phyloP scores from a whole-genome alignment of 2,329 filamentous ascomycete species.

The Aspergillus bombycis region DNA sequence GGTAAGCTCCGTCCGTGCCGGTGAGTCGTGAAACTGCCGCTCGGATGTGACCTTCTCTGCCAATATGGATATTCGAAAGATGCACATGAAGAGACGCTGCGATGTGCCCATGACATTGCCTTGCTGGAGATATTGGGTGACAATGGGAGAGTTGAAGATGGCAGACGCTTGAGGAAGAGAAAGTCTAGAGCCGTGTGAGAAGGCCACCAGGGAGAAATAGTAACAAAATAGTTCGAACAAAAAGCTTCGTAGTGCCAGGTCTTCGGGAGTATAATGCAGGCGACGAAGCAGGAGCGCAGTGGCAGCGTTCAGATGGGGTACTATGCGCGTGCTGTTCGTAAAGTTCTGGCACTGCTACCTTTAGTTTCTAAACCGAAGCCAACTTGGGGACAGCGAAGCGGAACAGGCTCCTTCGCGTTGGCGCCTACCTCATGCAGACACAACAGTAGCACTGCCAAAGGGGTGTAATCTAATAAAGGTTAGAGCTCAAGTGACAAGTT shows the following conservation, averaged over 20 bases:
- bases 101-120: conserved; percentile 9
- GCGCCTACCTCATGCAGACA: conserved; percentile 14
- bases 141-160: conserved; percentile 3
- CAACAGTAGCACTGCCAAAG: conserved; percentile 8
- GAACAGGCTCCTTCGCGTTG: background rate
- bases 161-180: background rate
- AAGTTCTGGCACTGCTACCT: conserved; percentile 12
- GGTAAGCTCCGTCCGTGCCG: background rate
- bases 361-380: background rate
- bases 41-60: background rate
- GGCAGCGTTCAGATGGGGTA: conserved; percentile 16
- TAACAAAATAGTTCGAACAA: conserved; percentile 15
- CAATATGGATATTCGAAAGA: conserved; percentile 8
- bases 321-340: conserved; percentile 1
- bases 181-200: conserved; percentile 6
- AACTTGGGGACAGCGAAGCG: background rate
- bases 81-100: conserved; percentile 5
- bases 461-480: conserved; percentile 5
- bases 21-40: background rate
- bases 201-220: conserved; percentile 10
- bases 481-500: background rate
- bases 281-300: conserved; percentile 7
- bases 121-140: background rate
- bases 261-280: background rate
- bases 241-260: background rate